Conservation (phyloP, 2,329 filamentous ascomycete genomes). For the Pestalotiopsis sp. region DNA sequence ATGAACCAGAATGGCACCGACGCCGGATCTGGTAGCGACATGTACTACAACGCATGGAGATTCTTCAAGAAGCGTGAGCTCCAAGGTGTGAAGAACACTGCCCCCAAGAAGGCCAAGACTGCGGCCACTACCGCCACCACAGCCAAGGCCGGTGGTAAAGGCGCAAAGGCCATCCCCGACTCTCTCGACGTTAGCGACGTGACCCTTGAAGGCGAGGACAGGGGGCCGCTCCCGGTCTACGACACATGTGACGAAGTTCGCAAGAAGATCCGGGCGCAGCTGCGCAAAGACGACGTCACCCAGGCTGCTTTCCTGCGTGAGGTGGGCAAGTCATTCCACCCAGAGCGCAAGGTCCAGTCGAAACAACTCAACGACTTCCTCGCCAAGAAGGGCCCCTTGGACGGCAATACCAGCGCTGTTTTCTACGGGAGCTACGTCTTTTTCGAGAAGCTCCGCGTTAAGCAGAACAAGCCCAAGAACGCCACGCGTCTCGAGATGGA, state of each 20-base stretch:
- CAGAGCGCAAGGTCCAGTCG: constrained; percentile 40
- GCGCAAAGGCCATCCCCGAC: constrained; percentile 21
- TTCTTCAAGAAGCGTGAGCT: constrained; percentile 56
- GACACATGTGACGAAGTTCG: constrained; percentile 62
- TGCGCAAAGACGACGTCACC: constrained; percentile 48
- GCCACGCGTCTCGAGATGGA: constrained; percentile 57
- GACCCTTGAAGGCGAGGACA: constrained; percentile 48
- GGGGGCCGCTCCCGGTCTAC: constrained; percentile 48
- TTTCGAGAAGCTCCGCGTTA: constrained; percentile 61
- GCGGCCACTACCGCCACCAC: constrained; percentile 20
- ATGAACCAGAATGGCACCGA: constrained; percentile 48
- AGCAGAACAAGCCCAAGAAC: constrained; percentile 52
- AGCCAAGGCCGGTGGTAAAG: constrained; percentile 18
- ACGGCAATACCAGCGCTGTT: constrained; percentile 49
- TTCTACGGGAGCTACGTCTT: constrained; percentile 60
- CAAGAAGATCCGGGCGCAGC: constrained; percentile 55
- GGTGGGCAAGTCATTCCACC: constrained; percentile 43
- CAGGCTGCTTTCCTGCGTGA: constrained; percentile 54
- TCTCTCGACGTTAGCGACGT: constrained; percentile 44
- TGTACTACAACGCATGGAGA: constrained; percentile 36
- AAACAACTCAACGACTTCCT: constrained; percentile 53
- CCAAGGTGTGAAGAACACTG: constrained; percentile 41
- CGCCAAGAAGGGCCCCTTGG: constrained; percentile 46
- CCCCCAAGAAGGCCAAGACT: constrained; percentile 21
- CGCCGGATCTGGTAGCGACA: constrained; percentile 35